Evolutionary conservation across 257 asterid species (phyloP).

Genomic region (Ilex asprella): DNA sequence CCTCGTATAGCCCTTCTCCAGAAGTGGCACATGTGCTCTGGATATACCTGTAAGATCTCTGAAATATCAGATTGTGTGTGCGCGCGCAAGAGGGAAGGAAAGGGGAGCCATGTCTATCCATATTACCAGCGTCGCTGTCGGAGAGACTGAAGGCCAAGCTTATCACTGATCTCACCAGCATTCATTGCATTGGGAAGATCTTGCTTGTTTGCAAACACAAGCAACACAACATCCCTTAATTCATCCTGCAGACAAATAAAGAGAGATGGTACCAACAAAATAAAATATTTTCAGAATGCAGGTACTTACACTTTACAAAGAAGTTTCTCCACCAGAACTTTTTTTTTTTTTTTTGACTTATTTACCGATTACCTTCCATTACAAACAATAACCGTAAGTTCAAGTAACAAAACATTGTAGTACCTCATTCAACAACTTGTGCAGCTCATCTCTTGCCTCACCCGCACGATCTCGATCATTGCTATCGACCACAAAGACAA

Average conservation of each 20-base stretch:
- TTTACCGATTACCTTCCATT: too few species aligned
- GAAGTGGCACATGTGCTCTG: constrained; percentile 22
- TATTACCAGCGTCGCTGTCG: constrained; percentile 36
- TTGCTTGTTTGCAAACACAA: constrained; percentile 61
- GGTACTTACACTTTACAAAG: too few species aligned
- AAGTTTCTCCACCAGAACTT: too few species aligned
- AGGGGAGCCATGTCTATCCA: background rate
- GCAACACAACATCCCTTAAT: constrained; percentile 51
- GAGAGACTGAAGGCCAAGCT: constrained; percentile 63
- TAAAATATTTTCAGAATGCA: background rate
- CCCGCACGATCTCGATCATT: background rate
- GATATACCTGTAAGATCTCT: constrained; percentile 11
- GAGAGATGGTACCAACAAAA: background rate
- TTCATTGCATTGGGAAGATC: constrained; percentile 70
- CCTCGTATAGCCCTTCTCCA: constrained; percentile 26
- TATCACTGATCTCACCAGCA: constrained; percentile 61
- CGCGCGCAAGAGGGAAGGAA: background rate
- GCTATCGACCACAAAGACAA: background rate
- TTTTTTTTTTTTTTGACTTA: too few species aligned
- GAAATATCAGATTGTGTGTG: background rate
- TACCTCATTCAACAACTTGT: background rate
- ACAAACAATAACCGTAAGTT: too few species aligned
- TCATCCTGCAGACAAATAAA: constrained; percentile 32
- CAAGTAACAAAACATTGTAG: too few species aligned
- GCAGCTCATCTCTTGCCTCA: constrained; percentile 1